A percentile compares a stretch with the other conserved stretches of the same genome.
These are phyloP conservation scores for Cystobasidiaceae sp. DNA, from an alignment of 1,284 basidiomycete species.

Conservation along the genomic window DNA sequence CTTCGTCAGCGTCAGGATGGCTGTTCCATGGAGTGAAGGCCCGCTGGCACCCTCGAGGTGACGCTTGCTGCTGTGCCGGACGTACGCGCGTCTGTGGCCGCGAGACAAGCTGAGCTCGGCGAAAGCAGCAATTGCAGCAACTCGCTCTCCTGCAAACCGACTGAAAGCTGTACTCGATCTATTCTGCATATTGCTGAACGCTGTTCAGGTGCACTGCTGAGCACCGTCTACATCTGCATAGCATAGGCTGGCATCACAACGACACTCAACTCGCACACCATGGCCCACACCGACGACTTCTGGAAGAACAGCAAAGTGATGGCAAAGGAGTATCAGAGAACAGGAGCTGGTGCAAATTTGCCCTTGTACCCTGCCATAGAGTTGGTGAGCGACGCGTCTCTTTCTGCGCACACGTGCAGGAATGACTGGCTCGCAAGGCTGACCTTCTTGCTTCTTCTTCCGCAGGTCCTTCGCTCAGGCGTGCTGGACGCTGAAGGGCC, in stretches of 20 bases:
- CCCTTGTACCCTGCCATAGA: constrained; percentile 3
- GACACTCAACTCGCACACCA: background rate
- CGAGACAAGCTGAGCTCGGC: too few species aligned
- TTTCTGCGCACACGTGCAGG: background rate
- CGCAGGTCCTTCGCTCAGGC: constrained; percentile 7
- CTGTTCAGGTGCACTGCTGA: too few species aligned
- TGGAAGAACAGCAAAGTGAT: constrained; percentile 4
- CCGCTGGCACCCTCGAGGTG: too few species aligned
- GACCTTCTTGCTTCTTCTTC: background rate
- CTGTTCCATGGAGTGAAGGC: too few species aligned
- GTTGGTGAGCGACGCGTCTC: background rate
- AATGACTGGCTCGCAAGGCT: background rate
- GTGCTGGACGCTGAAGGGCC: background rate
- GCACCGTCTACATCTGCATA: background rate
- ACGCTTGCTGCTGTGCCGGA: too few species aligned
- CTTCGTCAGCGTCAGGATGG: too few species aligned
- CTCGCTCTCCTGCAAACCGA: too few species aligned
- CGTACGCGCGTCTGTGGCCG: too few species aligned
- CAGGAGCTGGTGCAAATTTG: background rate
- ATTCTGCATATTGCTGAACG: too few species aligned
- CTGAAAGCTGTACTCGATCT: too few species aligned
- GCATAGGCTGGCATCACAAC: background rate
- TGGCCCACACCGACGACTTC: background rate
- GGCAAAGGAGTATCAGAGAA: background rate
- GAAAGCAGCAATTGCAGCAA: too few species aligned